A percentile compares a stretch with the other conserved stretches of the same genome.
These are phyloP conservation scores for Hymenoscyphus repandus DNA, from an alignment of 2,329 filamentous ascomycete genomes.

Conservation along the genomic window DNA sequence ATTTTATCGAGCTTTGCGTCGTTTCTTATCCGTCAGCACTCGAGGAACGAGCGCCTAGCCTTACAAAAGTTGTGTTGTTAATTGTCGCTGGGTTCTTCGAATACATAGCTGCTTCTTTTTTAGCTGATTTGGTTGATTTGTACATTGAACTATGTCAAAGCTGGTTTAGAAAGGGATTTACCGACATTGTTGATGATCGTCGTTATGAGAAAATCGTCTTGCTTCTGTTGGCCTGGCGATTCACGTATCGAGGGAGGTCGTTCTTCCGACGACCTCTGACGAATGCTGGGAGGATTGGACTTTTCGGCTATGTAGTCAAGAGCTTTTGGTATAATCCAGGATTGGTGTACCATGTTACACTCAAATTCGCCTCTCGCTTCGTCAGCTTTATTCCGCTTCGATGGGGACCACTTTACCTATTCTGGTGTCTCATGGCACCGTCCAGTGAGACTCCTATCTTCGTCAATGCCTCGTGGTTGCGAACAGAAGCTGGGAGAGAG, in stretches of 20 bases:
- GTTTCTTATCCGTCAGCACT: background rate
- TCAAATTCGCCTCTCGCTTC: background rate
- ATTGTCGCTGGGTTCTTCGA: background rate
- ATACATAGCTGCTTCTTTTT: background rate
- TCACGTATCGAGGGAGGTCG: background rate
- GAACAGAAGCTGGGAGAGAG: background rate
- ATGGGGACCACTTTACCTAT: background rate
- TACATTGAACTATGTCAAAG: background rate
- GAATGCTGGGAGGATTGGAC: background rate
- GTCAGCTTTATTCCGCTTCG: background rate
- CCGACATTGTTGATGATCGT: background rate
- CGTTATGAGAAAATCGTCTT: background rate
- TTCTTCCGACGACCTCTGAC: background rate
- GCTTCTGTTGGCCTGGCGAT: background rate
- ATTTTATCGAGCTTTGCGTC: background rate
- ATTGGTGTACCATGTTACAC: background rate
- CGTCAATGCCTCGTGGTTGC: background rate
- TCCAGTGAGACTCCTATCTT: background rate
- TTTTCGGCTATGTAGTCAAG: background rate
- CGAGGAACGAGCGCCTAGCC: background rate
- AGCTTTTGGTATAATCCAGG: background rate
- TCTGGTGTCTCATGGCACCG: background rate
- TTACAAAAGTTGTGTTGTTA: background rate
- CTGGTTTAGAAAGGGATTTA: background rate
- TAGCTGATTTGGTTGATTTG: background rate